A percentile compares a stretch with the other conserved stretches of the same genome.
These are phyloP conservation scores for Fraxinus xanthoxyloides DNA, from an alignment of 305 asterid genomes.

Conservation along the genomic window DNA sequence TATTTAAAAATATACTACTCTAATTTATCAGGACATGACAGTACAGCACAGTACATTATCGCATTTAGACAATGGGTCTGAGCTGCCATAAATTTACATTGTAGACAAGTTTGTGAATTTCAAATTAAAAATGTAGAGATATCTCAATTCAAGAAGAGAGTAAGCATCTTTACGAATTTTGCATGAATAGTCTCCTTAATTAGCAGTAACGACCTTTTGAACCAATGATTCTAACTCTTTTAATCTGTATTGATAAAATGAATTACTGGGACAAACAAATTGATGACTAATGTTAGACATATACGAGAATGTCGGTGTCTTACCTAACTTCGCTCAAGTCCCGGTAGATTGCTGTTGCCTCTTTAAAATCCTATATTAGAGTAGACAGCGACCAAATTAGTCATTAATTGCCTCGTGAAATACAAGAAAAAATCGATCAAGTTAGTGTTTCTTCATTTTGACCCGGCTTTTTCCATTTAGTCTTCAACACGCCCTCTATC, in stretches of 20 bases:
- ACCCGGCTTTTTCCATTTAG: too few relatives aligned
- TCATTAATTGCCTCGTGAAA: neutral
- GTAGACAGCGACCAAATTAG: neutral
- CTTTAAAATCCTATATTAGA: conserved; percentile 64
- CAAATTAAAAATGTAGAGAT: neutral
- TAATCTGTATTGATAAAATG: conserved; percentile 33
- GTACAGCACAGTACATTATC: neutral
- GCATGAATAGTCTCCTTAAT: conserved; percentile 4
- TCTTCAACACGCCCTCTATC: too few relatives aligned
- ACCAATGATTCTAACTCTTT: conserved; percentile 46
- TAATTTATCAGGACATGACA: neutral
- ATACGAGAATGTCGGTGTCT: neutral
- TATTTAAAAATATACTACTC: neutral
- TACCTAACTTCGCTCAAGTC: conserved; percentile 84
- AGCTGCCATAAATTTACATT: conserved; percentile 7
- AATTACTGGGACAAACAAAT: neutral
- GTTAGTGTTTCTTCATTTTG: neutral
- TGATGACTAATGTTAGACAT: neutral
- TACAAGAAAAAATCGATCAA: neutral
- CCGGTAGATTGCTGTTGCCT: conserved; percentile 75
- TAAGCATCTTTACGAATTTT: neutral
- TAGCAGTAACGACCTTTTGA: conserved; percentile 31
- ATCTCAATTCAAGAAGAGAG: neutral
- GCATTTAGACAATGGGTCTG: neutral
- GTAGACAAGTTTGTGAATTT: neutral